Base-by-base conservation (phyloP, 768 basidiomycete genomes). In the Tricholoma sp. region DNA sequence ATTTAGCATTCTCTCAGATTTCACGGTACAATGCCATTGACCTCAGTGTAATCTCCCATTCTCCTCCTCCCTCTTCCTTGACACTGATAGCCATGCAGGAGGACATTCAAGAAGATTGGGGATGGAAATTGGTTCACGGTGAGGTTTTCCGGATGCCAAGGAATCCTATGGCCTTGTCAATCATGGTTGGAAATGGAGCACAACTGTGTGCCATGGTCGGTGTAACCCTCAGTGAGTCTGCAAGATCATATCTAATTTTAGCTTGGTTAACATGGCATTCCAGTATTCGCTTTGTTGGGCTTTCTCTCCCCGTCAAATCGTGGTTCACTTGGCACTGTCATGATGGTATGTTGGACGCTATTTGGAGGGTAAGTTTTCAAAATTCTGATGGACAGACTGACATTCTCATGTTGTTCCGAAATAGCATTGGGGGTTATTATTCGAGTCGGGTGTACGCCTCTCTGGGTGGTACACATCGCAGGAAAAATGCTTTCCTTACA, bases 71-170 rank as follows among this genome's bases (percentile, higher is more conserved):
- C 37, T 46, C 39, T 57, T 21, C 35, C 11, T 9, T 32, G 29
- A 54, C 21, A 39, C 27, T 52, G 18, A 56, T 49, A 18, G 29
- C n/a, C 47, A 50, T 57, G 16, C 61, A 93, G 90, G 94, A 96
- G 66, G 94, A 96, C 65, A 90, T 97, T 2, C 93, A 95, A 71
- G 96, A 98, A 74, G 96, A 98, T 64, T 96, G 88, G 83, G 96
- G 96, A 1, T 98, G 96, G 96, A 98, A 98, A 67, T 82, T 98
- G 16, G 86, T 98, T 21, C 94, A 97, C 63, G 94, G 94, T 19
- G 96, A 98, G 72, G 91, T 98, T 16, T 98, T 98, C 79, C 83
- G 96, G 19, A 76, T 86, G 1, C 96, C 96, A 0, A 73, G 74
- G 46, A 80, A 86, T 54, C 84, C 93, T 0, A 83, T 94, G 79